These are phyloP conservation scores for Tuber brumale DNA, from an alignment of 495 filamentous ascomycete genomes.

Conservation along the genomic window DNA sequence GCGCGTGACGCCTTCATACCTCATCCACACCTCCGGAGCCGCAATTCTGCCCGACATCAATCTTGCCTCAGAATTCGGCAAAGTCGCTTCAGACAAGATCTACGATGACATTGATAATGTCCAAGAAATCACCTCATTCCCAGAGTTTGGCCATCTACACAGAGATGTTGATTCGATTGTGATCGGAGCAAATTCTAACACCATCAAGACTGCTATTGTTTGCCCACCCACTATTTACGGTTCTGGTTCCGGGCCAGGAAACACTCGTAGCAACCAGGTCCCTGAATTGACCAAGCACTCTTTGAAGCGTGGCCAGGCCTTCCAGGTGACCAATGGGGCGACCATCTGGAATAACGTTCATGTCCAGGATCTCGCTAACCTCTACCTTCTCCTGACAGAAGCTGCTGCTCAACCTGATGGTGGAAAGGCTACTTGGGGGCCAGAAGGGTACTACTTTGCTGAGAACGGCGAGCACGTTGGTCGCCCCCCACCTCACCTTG, in stretches of 20 bases:
- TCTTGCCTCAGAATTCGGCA: constrained; percentile 46
- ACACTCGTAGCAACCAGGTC: constrained; percentile 60
- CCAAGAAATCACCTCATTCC: constrained; percentile 49
- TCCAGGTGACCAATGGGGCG: constrained; percentile 58
- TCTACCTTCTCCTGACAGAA: constrained; percentile 61
- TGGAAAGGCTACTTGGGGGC: constrained; percentile 63
- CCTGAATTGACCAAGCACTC: constrained; percentile 53
- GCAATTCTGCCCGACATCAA: constrained; percentile 48
- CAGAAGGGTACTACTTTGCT: constrained; percentile 66
- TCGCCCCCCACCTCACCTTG: background rate
- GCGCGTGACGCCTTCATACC: constrained; percentile 19
- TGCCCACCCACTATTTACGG: constrained; percentile 78
- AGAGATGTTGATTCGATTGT: constrained; percentile 59
- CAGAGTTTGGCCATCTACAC: constrained; percentile 51
- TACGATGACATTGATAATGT: constrained; percentile 58
- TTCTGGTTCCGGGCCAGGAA: constrained; percentile 61
- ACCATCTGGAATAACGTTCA: constrained; percentile 70
- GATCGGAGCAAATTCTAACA: constrained; percentile 44
- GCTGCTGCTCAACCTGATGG: constrained; percentile 53
- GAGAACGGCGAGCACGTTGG: constrained; percentile 60
- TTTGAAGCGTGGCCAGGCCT: constrained; percentile 56
- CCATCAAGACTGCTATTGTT: constrained; percentile 59
- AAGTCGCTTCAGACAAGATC: constrained; percentile 48
- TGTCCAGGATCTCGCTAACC: constrained; percentile 61
- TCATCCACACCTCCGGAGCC: constrained; percentile 61